Evolutionary conservation across 139 green algal genomes (phyloP), one percentile per base, ranked within the genome.

Genomic region (Chlamydomonas sphaeroides): DNA sequence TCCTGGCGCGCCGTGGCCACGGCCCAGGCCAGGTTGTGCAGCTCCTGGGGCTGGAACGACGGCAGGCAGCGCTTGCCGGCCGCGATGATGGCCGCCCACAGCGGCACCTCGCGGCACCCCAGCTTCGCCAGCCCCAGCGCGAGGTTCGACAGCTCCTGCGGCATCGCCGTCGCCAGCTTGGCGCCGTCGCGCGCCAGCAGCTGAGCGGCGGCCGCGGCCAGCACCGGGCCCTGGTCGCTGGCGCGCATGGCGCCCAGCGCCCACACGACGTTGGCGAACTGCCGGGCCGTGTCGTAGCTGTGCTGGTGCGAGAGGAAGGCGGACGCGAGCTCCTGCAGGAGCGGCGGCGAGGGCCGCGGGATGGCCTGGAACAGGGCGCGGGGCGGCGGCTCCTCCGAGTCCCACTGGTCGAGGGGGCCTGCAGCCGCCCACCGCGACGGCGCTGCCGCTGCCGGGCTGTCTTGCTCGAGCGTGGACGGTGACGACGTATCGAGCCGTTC

Each of bases 61-160:
- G 35, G 41, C 68, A 85, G 59, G 1, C 57, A 68, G 15, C 3
- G 3, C 59, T 72, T 69, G 25, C 26, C 68, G 17, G 79, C 65
- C 5, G 67, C 69, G 11, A 68, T 74, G 51, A 89, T 41, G 15
- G 65, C 71, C 21, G 53, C 45, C 71, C 61, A 78, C 32, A 79
- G 79, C 6, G 53, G 15, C 26, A 57, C 69, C 35, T 76, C 45
- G 3, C 62, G 25, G 49, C 71, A 76, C 28, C 66, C 59, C 53
- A 92, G 66, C 63, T 85, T 86, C 5, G 81, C 81, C n/a, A 91
- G 85, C 0, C 71, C 84, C 62, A 84, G 76, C 6, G 86, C 90
- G 15, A 90, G 77, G 56, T 85, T 89, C n/a, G 88, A 84, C 7
- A 96, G 63, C 78, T 94, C 87, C 69, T 94, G 90, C 0, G 75